Evolutionary conservation across 495 filamentous ascomycete genomes (phyloP).

Genomic region (Penicillium bovifimosum): DNA sequence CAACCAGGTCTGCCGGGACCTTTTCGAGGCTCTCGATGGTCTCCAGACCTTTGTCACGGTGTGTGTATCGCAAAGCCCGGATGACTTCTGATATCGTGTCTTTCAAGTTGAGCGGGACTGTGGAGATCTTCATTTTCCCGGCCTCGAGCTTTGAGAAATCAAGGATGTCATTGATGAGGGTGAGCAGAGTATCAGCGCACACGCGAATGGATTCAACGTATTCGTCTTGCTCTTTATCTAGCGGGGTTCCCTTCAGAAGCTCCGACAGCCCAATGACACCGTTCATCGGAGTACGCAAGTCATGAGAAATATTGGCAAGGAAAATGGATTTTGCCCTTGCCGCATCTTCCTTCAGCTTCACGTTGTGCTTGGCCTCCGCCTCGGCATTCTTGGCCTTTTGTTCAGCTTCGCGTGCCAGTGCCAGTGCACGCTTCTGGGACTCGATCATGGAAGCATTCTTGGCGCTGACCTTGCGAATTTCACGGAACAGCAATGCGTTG

Average conservation of each 20-base stretch:
- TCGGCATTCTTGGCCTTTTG: conserved; percentile 78
- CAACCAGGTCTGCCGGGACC: conserved; percentile 67
- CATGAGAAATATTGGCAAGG: conserved; percentile 86
- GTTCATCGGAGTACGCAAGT: conserved; percentile 79
- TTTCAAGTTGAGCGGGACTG: conserved; percentile 75
- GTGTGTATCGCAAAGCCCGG: conserved; percentile 77
- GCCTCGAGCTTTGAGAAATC: conserved; percentile 93
- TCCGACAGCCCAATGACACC: conserved; percentile 90
- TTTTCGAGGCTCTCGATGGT: conserved; percentile 63
- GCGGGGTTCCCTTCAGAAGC: conserved; percentile 67
- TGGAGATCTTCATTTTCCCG: conserved; percentile 90
- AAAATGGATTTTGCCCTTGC: conserved; percentile 89
- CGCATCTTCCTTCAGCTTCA: conserved; percentile 85
- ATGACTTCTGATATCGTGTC: conserved; percentile 87
- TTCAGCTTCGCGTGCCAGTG: conserved; percentile 73
- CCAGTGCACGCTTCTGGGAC: conserved; percentile 75
- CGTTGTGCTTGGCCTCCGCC: conserved; percentile 76
- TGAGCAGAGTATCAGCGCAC: conserved; percentile 84
- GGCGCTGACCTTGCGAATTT: conserved; percentile 70
- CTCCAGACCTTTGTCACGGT: conserved; percentile 68
- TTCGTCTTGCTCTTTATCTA: conserved; percentile 78
- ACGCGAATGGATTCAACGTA: conserved; percentile 91
- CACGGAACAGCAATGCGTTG: conserved; percentile 79
- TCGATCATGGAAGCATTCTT: conserved; percentile 84
- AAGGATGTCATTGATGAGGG: conserved; percentile 90